phyloP scores from a whole-genome alignment of 768 basidiomycete genomes.

The Leccinum arenicola region DNA sequence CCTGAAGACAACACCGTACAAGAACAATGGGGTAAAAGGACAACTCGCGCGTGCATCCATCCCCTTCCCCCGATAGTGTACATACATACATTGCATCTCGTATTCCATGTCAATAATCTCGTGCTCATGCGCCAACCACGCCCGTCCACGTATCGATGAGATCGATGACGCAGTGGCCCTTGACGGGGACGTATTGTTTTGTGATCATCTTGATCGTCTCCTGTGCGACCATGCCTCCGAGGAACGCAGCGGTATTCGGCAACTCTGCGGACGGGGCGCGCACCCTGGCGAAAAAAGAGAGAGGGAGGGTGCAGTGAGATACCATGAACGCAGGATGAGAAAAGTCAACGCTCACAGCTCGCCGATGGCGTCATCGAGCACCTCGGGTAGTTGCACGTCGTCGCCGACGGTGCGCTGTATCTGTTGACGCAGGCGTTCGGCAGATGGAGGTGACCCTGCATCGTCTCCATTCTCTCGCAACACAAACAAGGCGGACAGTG shows the following conservation, averaged over 20 bases:
- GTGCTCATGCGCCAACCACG: constrained; percentile 33
- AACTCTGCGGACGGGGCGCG: constrained; percentile 82
- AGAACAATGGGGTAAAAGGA: not conserved
- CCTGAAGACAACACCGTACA: not conserved
- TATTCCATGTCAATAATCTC: not conserved
- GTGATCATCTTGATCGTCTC: constrained; percentile 98
- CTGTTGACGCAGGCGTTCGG: constrained; percentile 51
- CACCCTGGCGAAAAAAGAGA: constrained; percentile 41
- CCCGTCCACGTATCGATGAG: constrained; percentile 80
- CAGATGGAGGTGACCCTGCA: constrained; percentile 37
- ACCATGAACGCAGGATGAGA: not conserved
- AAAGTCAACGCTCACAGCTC: constrained; percentile 62
- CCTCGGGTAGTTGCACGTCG: constrained; percentile 49
- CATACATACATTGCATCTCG: not conserved
- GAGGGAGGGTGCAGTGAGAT: not conserved
- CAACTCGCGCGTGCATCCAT: not conserved
- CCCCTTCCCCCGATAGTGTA: not conserved
- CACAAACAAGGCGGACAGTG: constrained; percentile 58
- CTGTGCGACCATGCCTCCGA: constrained; percentile 93
- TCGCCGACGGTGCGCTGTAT: constrained; percentile 50
- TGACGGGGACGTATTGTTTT: constrained; percentile 89
- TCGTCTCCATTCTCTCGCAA: constrained; percentile 27
- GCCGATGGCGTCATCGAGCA: constrained; percentile 59
- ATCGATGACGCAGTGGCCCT: constrained; percentile 82
- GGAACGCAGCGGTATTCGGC: constrained; percentile 89